These are phyloP conservation scores for Angomonas desouzai DNA, from an alignment of 208 protist genomes.

Conservation along the genomic window DNA sequence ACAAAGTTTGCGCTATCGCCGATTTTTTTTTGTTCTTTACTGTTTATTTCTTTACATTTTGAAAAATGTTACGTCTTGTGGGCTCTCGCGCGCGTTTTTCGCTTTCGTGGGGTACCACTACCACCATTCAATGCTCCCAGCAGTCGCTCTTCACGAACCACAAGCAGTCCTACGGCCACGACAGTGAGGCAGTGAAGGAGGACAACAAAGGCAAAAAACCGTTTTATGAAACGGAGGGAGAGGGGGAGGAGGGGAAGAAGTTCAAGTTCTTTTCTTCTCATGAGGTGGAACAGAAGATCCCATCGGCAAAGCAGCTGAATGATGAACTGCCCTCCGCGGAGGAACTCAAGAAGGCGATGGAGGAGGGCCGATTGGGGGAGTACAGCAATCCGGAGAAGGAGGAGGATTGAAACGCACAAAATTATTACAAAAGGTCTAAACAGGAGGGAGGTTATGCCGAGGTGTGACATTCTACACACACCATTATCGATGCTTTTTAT, in stretches of 20 bases:
- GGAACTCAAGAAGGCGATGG: constrained; percentile 40
- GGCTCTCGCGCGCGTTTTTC: neutral
- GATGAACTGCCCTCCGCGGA: constrained; percentile 58
- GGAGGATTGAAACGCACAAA: constrained; percentile 18
- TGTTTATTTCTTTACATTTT: too few relatives aligned
- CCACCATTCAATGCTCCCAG: neutral
- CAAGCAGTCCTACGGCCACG: constrained; percentile 22
- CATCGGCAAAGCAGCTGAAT: constrained; percentile 49
- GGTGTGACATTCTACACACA: too few relatives aligned
- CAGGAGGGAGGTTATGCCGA: too few relatives aligned
- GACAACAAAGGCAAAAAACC: constrained; percentile 12
- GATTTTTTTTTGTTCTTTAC: too few relatives aligned
- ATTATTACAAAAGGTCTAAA: too few relatives aligned
- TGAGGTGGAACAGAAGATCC: constrained; percentile 33
- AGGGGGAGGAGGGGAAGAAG: constrained; percentile 23
- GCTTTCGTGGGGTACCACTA: neutral
- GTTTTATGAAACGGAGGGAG: constrained; percentile 23
- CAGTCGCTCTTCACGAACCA: constrained; percentile 31
- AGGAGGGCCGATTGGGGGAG: constrained; percentile 28
- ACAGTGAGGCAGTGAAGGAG: constrained; percentile 26
- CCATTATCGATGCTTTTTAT: too few relatives aligned
- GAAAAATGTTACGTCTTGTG: constrained; percentile 12
- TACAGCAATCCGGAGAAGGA: constrained; percentile 22
- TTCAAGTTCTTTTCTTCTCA: constrained; percentile 18
- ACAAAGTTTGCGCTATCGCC: too few relatives aligned